These are phyloP conservation scores for Penicillium verhagenii DNA, from an alignment of 495 filamentous ascomycete genomes.

Conservation along the genomic window DNA sequence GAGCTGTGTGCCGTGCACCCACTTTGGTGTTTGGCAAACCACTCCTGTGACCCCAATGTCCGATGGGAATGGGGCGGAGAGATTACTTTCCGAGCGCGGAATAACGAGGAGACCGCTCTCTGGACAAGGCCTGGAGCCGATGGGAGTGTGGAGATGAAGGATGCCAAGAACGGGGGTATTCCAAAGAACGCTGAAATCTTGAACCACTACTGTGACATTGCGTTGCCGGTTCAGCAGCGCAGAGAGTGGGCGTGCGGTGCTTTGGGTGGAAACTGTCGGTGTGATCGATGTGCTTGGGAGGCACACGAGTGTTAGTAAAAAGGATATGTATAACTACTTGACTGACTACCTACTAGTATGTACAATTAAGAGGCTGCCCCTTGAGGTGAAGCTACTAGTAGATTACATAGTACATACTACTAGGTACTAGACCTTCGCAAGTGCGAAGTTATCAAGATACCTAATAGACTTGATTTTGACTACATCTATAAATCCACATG, in stretches of 20 bases:
- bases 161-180: constrained; percentile 52
- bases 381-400: too few species aligned
- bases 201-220: constrained; percentile 93
- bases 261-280: constrained; percentile 82
- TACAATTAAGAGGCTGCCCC: too few species aligned
- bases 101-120: constrained; percentile 40
- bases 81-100: constrained; percentile 64
- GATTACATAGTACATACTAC: too few species aligned
- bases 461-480: constrained; percentile 4
- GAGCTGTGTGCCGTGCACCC: constrained; percentile 79
- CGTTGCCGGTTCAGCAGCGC: constrained; percentile 70
- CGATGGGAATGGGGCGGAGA: constrained; percentile 89
- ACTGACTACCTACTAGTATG: too few species aligned
- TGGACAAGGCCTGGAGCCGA: constrained; percentile 39
- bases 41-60: constrained; percentile 92
- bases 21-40: constrained; percentile 81
- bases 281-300: constrained; percentile 71
- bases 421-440: too few species aligned
- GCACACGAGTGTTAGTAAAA: constrained; percentile 25
- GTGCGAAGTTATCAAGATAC: constrained; percentile 8
- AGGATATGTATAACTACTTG: too few species aligned
- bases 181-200: constrained; percentile 77
- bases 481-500: not conserved
- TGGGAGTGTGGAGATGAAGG: constrained; percentile 15
- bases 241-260: constrained; percentile 87